Evolutionary conservation across 2,329 filamentous ascomycete genomes (phyloP).

Genomic region (Penicillium psychrosexuale): DNA sequence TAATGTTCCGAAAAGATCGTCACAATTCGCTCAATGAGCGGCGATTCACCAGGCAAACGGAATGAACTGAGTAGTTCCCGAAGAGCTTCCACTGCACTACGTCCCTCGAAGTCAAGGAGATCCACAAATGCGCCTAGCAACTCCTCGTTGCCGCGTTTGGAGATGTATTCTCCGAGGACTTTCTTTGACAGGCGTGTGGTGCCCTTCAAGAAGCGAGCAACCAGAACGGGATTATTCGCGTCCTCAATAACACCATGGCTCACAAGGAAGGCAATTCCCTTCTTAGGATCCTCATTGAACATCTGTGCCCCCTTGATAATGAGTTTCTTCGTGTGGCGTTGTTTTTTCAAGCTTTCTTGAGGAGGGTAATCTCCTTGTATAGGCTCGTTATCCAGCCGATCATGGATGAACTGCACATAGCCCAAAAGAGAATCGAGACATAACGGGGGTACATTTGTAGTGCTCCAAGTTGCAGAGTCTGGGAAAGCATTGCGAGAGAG

Average conservation of each 20-base stretch:
- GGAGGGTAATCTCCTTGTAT: conserved; percentile 64
- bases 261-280: conserved; percentile 78
- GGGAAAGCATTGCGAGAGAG: conserved; percentile 92
- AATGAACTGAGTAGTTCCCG: conserved; percentile 86
- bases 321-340: conserved; percentile 76
- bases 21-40: conserved; percentile 88
- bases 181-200: conserved; percentile 88
- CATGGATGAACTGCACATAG: conserved; percentile 87
- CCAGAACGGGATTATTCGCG: conserved; percentile 67
- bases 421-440: conserved; percentile 89
- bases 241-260: conserved; percentile 82
- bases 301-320: conserved; percentile 85
- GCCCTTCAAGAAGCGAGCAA: conserved; percentile 83
- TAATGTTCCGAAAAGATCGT: conserved; percentile 85
- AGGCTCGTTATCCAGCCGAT: conserved; percentile 72
- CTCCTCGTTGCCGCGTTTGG: conserved; percentile 83
- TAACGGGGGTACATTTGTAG: conserved; percentile 91
- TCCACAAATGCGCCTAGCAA: conserved; percentile 80
- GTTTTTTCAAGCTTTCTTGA: conserved; percentile 61
- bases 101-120: conserved; percentile 81
- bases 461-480: conserved; percentile 98
- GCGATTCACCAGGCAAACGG: conserved; percentile 87
- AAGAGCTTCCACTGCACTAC: conserved; percentile 86
- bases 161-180: conserved; percentile 85
- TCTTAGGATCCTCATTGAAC: conserved; percentile 94